These are phyloP conservation scores for Diaporthe sp. DNA, from an alignment of 2,329 filamentous ascomycete species.

Conservation along the genomic window DNA sequence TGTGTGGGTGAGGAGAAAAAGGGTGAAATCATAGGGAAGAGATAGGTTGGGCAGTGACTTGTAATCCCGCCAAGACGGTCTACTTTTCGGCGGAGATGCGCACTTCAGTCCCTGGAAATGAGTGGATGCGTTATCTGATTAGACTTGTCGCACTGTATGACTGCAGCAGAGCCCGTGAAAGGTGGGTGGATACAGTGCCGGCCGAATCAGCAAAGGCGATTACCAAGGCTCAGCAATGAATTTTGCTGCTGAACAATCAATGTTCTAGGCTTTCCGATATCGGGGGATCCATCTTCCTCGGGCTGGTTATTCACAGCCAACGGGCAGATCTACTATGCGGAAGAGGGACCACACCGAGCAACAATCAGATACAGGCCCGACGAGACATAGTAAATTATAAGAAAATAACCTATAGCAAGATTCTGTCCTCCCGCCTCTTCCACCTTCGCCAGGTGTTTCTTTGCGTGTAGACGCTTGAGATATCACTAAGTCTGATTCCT, in stretches of 20 bases:
- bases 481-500: background rate
- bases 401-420: background rate
- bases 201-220: constrained; percentile 23
- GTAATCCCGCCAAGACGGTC: constrained; percentile 18
- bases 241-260: constrained; percentile 26
- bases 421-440: too few relatives aligned
- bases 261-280: constrained; percentile 4
- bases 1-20: background rate
- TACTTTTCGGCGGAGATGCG: constrained; percentile 30
- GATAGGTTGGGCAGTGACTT: background rate
- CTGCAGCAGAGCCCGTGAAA: background rate
- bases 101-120: background rate
- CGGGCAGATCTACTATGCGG: background rate
- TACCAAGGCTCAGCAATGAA: constrained; percentile 10
- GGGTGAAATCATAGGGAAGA: background rate
- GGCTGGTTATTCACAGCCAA: background rate
- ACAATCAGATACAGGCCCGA: background rate
- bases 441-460: background rate
- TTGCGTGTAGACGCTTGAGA: background rate
- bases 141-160: constrained; percentile 9
- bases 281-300: background rate
- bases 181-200: constrained; percentile 19
- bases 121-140: constrained; percentile 8
- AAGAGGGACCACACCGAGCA: background rate
- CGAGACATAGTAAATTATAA: background rate